A percentile compares a stretch with the other conserved stretches of the same genome.
phyloP scores from a whole-genome alignment of 2,329 filamentous ascomycete genomes.

The Xylaria polymorpha region DNA sequence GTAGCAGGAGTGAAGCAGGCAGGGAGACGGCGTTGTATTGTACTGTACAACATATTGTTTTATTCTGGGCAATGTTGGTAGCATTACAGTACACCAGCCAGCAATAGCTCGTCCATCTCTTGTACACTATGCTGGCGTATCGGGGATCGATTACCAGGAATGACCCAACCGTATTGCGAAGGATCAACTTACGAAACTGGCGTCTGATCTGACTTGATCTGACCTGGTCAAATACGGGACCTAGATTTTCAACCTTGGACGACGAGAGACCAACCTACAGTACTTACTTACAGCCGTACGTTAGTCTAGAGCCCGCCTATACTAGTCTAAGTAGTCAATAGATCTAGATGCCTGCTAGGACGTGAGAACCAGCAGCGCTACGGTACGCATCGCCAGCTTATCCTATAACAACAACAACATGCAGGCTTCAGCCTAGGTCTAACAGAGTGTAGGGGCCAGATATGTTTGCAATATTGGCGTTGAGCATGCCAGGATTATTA shows the following conservation, averaged over 20 bases:
- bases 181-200: slow-evolving; percentile 29
- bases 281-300: neutral
- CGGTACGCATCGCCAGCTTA: neutral
- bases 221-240: neutral
- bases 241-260: slow-evolving; percentile 5
- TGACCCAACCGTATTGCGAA: slow-evolving; percentile 7
- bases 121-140: neutral
- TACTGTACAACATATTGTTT: too few species aligned
- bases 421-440: neutral
- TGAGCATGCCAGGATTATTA: slow-evolving; percentile 2
- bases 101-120: slow-evolving; percentile 1
- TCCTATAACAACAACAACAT: neutral
- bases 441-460: neutral
- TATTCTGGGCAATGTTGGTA: slow-evolving; percentile 1
- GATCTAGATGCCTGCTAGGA: neutral
- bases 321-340: too few species aligned
- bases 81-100: slow-evolving; percentile 15
- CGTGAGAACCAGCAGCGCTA: neutral
- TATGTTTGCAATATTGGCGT: slow-evolving; percentile 14
- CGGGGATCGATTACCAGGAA: slow-evolving; percentile 3
- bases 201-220: slow-evolving; percentile 29
- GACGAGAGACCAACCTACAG: neutral
- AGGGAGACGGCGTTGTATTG: neutral
- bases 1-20: neutral
- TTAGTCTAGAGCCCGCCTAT: neutral